Conservation (phyloP, 352 stramenopile genomes). For the Saprolegnia diclina region DNA sequence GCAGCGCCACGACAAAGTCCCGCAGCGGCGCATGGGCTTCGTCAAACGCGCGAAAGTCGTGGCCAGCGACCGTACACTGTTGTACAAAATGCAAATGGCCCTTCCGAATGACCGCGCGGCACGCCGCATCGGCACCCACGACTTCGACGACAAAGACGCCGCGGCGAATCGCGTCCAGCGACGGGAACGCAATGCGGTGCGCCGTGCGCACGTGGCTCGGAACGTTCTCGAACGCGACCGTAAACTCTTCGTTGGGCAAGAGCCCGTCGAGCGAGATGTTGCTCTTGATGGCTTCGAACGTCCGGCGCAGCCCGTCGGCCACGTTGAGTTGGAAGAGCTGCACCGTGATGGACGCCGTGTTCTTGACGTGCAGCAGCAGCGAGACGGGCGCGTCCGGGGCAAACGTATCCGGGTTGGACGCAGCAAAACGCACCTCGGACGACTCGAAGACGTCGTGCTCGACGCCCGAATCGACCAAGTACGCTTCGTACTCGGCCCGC, state of each 20-base stretch:
- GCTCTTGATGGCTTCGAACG: constrained; percentile 42
- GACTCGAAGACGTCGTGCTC: constrained; percentile 4
- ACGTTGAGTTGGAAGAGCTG: constrained; percentile 62
- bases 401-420: constrained; percentile 45
- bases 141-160: constrained; percentile 61
- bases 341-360: constrained; percentile 46
- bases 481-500: constrained; percentile 14
- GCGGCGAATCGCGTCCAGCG: constrained; percentile 30
- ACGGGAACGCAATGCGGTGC: constrained; percentile 40
- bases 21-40: constrained; percentile 40
- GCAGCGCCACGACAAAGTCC: constrained; percentile 37
- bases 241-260: constrained; percentile 48
- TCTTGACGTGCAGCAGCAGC: constrained; percentile 40
- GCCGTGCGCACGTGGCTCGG: constrained; percentile 41
- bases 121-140: constrained; percentile 48
- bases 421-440: constrained; percentile 35
- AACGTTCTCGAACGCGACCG: constrained; percentile 32
- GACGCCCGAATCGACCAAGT: neutral
- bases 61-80: constrained; percentile 38
- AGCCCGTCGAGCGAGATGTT: constrained; percentile 53
- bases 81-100: constrained; percentile 50
- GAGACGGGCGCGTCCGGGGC: constrained; percentile 36
- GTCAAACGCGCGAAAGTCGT: constrained; percentile 49
- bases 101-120: constrained; percentile 50
- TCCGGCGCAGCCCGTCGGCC: constrained; percentile 46